Conservation (phyloP, 306 rosid genomes). For the Albizia julibrissin region DNA sequence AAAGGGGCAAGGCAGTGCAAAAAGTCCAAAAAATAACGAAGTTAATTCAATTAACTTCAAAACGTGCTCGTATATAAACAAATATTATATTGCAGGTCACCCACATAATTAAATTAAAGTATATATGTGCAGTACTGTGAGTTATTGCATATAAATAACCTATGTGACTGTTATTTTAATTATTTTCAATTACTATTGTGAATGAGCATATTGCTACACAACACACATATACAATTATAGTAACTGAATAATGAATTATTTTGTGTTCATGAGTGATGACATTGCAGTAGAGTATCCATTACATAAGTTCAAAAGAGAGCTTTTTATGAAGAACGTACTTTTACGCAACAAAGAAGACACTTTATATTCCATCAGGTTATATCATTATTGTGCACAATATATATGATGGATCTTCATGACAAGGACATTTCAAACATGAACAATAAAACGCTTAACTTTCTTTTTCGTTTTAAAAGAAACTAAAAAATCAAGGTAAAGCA, state of each 20-base stretch:
- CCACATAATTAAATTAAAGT: neutral
- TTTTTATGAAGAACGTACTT: constrained; percentile 42
- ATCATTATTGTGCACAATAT: constrained; percentile 42
- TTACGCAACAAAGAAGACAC: constrained; percentile 34
- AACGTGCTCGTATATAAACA: neutral
- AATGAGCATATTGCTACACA: neutral
- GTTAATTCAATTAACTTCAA: neutral
- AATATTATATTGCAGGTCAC: neutral
- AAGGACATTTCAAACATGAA: constrained; percentile 33
- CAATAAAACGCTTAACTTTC: neutral
- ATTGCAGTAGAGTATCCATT: neutral
- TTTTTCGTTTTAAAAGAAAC: neutral
- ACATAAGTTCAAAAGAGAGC: constrained; percentile 63
- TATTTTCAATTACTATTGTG: neutral
- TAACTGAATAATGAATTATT: neutral
- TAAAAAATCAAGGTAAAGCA: constrained; percentile 2
- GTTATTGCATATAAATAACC: too few species aligned
- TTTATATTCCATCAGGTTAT: constrained; percentile 49
- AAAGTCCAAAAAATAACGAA: constrained; percentile 18
- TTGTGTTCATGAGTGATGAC: too few species aligned
- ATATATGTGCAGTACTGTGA: neutral
- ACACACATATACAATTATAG: too few species aligned
- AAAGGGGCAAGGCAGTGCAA: constrained; percentile 31
- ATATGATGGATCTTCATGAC: constrained; percentile 49
- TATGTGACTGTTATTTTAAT: neutral